Conservation (phyloP, 176 grass and related monocot species). For the Cymbopogon citratus region DNA sequence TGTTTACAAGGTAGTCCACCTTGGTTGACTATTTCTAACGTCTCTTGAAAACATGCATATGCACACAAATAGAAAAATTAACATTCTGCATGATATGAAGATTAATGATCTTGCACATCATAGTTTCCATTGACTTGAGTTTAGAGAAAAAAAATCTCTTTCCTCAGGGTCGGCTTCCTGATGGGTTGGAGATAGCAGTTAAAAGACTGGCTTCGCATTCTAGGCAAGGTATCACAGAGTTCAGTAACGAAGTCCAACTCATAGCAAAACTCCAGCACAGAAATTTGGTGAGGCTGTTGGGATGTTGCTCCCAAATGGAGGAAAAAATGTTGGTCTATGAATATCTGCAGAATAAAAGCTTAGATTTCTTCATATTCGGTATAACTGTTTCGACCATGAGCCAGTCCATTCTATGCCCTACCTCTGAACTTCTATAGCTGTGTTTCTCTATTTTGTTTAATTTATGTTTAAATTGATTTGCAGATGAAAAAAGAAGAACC, state of each 20-base stretch:
- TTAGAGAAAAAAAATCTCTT: background rate
- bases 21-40: background rate
- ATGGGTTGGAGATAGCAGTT: background rate
- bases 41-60: background rate
- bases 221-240: background rate
- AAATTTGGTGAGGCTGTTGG: slow-evolving; percentile 1
- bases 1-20: background rate
- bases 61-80: background rate
- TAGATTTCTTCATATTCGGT: slow-evolving; percentile 3
- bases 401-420: background rate
- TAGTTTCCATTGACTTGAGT: background rate
- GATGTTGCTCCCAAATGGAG: background rate
- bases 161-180: background rate
- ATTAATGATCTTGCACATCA: background rate
- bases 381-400: background rate
- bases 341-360: background rate
- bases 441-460: background rate
- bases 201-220: background rate
- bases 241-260: background rate
- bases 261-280: background rate
- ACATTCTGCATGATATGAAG: background rate
- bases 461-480: background rate
- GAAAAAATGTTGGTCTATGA: slow-evolving; percentile 2
- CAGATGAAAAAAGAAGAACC: background rate
- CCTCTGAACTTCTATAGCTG: background rate